Evolutionary conservation across 768 basidiomycete species (phyloP).

Genomic region (Tephrocybe sp.): DNA sequence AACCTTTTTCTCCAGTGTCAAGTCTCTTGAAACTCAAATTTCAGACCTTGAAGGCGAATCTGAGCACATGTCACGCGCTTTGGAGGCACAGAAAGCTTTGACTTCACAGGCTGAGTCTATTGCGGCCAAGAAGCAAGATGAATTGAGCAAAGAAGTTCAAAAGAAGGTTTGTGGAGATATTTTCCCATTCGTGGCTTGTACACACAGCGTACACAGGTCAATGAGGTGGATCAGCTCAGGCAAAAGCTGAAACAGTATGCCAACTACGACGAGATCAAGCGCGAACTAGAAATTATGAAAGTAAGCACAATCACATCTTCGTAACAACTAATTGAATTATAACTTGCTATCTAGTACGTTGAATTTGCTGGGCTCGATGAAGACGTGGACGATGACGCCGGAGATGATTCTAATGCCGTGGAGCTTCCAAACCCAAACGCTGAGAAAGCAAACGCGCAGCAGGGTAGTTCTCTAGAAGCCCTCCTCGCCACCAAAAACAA

Average conservation of each 20-base stretch:
- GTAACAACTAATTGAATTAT: background rate
- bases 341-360: constrained; percentile 71
- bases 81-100: constrained; percentile 60
- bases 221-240: constrained; percentile 71
- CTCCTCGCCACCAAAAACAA: constrained; percentile 94
- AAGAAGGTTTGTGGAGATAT: constrained; percentile 39
- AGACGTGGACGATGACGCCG: constrained; percentile 60
- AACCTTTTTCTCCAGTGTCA: constrained; percentile 47
- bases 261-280: constrained; percentile 97
- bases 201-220: constrained; percentile 35
- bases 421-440: constrained; percentile 88
- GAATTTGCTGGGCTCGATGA: constrained; percentile 92
- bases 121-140: constrained; percentile 56
- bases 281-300: constrained; percentile 99
- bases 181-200: background rate
- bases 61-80: constrained; percentile 62
- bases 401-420: constrained; percentile 35
- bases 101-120: constrained; percentile 47
- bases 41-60: constrained; percentile 75
- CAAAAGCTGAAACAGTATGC: constrained; percentile 66
- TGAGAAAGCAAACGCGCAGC: constrained; percentile 73
- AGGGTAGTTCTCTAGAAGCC: constrained; percentile 83
- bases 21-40: constrained; percentile 71
- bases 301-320: constrained; percentile 38
- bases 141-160: constrained; percentile 57